Conservation (phyloP, 148 eudicot species). For the Euryodendron excelsum region DNA sequence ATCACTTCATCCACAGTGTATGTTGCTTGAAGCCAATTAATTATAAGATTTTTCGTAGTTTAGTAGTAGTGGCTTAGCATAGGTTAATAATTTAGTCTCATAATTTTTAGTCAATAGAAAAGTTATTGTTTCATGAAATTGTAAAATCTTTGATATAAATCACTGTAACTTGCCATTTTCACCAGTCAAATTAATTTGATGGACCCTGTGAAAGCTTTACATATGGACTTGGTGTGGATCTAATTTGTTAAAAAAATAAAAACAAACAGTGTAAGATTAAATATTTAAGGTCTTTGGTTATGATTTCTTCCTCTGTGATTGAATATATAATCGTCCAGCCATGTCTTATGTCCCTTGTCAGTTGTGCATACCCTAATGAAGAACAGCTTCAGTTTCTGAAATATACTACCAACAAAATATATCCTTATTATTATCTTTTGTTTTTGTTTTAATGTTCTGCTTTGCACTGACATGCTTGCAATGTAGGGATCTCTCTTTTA, state of each 20-base stretch:
- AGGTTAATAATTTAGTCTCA: neutral
- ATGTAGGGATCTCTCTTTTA: constrained; percentile 88
- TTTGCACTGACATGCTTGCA: constrained; percentile 13
- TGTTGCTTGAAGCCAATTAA: no score
- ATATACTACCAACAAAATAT: neutral
- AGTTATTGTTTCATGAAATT: neutral
- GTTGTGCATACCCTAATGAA: neutral
- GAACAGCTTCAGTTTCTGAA: neutral
- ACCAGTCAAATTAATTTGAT: neutral
- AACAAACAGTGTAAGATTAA: neutral
- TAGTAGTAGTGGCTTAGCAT: no score
- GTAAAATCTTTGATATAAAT: neutral
- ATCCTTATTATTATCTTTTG: no score
- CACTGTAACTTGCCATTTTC: neutral
- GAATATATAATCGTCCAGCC: neutral
- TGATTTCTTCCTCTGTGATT: neutral
- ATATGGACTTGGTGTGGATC: neutral
- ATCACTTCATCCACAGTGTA: no score
- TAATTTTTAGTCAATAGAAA: neutral
- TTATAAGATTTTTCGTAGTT: no score
- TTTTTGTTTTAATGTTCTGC: neutral
- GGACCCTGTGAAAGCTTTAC: neutral
- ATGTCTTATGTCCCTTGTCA: neutral
- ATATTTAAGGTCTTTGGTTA: neutral
- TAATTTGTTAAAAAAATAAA: neutral